Percentiles rank a stretch among this genome's conserved stretches.
Evolutionary conservation across 2,329 filamentous ascomycete species (phyloP).

Genomic region (Grosmannia serpens): DNA sequence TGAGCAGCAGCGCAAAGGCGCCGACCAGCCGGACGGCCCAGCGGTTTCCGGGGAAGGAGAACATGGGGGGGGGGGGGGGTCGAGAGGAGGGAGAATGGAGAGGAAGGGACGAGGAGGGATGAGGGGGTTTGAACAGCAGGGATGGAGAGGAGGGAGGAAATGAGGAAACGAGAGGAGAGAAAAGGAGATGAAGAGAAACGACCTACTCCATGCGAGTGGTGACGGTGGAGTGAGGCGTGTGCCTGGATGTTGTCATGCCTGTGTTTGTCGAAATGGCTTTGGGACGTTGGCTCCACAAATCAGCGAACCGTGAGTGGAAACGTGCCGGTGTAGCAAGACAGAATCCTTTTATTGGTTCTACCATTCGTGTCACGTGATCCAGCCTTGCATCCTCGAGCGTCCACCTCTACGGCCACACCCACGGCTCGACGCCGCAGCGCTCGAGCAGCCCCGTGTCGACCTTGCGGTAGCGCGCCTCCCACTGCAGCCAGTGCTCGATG

Average conservation of each 20-base stretch:
- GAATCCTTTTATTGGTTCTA: neutral
- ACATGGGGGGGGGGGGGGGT: neutral
- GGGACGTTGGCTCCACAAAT: neutral
- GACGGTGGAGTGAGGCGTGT: neutral
- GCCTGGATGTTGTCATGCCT: neutral
- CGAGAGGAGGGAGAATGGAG: neutral
- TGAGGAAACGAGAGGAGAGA: no score
- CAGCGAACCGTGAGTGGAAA: neutral
- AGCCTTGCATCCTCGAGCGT: neutral
- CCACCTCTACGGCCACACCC: neutral
- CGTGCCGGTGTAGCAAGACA: neutral
- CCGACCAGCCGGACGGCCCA: constrained; percentile 7
- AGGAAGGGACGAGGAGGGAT: neutral
- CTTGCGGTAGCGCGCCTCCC: constrained; percentile 38
- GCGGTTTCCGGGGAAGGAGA: neutral
- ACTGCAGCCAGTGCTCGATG: constrained; percentile 35
- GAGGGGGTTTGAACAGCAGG: no score
- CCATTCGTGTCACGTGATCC: neutral
- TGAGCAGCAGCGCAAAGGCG: constrained; percentile 4
- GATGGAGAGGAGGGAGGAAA: no score
- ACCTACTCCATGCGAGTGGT: no score
- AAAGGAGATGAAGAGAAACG: no score
- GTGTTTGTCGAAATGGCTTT: neutral
- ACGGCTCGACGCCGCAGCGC: constrained; percentile 1
- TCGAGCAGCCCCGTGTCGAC: constrained; percentile 30